A percentile compares a stretch with the other conserved stretches of the same genome.
phyloP scores from a whole-genome alignment of 176 grass and related monocot genomes.

The Oryza nivara region DNA sequence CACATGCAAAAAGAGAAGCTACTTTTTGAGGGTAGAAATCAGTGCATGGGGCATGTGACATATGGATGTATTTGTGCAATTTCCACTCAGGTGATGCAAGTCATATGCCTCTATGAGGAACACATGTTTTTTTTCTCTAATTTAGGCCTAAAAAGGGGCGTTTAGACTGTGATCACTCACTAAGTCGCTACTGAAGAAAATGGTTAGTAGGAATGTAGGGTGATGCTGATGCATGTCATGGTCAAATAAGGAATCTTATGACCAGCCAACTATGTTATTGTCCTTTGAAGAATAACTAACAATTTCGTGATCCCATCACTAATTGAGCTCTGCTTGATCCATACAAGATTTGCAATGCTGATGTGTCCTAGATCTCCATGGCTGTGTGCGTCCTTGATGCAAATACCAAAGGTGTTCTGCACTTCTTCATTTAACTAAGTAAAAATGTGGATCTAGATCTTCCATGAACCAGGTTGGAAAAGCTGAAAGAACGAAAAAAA shows the following conservation, averaged over 20 bases:
- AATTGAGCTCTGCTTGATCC: not conserved
- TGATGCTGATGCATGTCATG: slow-evolving; percentile 3
- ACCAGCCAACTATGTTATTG: slow-evolving; percentile 28
- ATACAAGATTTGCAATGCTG: not conserved
- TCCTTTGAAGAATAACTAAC: slow-evolving; percentile 22
- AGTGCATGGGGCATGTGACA: slow-evolving; percentile 29
- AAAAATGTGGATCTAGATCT: too few species aligned
- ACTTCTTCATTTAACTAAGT: too few species aligned
- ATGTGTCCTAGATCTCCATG: not conserved
- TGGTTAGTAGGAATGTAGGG: not conserved
- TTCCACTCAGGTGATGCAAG: slow-evolving; percentile 27
- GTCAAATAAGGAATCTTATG: slow-evolving; percentile 52
- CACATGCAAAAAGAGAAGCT: slow-evolving; percentile 29
- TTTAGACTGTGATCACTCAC: slow-evolving; percentile 26
- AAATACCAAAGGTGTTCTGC: too few species aligned
- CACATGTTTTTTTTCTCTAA: not conserved
- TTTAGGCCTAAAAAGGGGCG: slow-evolving; percentile 6
- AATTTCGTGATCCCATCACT: not conserved
- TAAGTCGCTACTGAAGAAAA: not conserved
- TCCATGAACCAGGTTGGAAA: not conserved
- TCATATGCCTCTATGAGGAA: slow-evolving; percentile 40
- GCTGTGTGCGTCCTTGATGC: not conserved
- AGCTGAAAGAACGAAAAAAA: not conserved
- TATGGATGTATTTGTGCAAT: slow-evolving; percentile 28
- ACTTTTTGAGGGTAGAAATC: slow-evolving; percentile 12